phyloP scores from a whole-genome alignment of 306 rosid genomes.

The Glycyrrhiza uralensis region DNA sequence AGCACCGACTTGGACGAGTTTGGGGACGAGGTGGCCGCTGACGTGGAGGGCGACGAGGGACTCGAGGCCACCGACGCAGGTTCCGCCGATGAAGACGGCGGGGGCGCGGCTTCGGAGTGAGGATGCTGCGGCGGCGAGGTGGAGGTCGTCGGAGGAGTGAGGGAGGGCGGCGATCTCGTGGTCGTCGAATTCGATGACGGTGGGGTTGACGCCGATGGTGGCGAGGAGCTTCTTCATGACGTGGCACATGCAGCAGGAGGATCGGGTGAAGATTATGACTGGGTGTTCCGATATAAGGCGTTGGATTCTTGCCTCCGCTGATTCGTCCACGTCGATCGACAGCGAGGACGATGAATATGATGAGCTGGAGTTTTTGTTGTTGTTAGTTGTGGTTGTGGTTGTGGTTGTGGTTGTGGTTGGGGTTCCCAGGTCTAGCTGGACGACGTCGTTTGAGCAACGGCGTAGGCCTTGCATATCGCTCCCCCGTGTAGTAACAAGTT shows the following conservation, averaged over 20 bases:
- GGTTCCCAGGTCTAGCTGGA: constrained; percentile 50
- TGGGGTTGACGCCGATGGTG: constrained; percentile 85
- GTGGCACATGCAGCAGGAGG: constrained; percentile 98
- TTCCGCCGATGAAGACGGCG: constrained; percentile 78
- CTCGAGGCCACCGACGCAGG: constrained; percentile 75
- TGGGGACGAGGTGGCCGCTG: constrained; percentile 88
- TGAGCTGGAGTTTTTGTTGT: background rate
- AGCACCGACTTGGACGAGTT: constrained; percentile 84
- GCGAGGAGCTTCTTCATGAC: constrained; percentile 97
- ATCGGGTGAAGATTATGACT: constrained; percentile 81
- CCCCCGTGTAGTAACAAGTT: background rate
- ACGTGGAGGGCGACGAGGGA: constrained; percentile 97
- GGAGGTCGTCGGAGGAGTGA: background rate
- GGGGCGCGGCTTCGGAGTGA: constrained; percentile 44
- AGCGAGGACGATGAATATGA: constrained; percentile 40
- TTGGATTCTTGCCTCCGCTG: constrained; percentile 69
- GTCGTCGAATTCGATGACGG: constrained; percentile 93
- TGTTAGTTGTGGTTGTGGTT: background rate
- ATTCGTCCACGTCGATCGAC: constrained; percentile 83
- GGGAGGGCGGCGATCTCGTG: constrained; percentile 79
- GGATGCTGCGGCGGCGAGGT: constrained; percentile 1
- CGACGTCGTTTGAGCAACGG: constrained; percentile 64
- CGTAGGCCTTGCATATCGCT: constrained; percentile 71
- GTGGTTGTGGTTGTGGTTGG: background rate
- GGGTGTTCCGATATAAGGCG: constrained; percentile 96